These are phyloP conservation scores for Lepidium didymum DNA, from an alignment of 345 rosid species.

Conservation along the genomic window DNA sequence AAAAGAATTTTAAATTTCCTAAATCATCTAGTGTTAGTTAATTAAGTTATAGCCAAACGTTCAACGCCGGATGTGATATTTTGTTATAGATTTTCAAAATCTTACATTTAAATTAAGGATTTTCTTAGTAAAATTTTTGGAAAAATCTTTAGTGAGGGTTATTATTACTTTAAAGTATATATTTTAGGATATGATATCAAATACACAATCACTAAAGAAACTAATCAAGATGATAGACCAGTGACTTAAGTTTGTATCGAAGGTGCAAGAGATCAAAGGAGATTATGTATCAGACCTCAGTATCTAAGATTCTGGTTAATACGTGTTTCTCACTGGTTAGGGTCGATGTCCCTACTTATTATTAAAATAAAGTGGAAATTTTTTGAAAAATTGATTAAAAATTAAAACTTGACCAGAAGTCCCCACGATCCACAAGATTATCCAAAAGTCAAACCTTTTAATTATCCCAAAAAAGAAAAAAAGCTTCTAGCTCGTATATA, in stretches of 20 bases:
- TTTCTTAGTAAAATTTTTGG: neutral
- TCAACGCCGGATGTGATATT: neutral
- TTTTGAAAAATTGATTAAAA: neutral
- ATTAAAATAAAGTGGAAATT: no score
- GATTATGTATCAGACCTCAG: no score
- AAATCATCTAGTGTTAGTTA: slow-evolving; percentile 2
- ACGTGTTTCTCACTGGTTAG: no score
- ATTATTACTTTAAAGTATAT: neutral
- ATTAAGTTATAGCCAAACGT: neutral
- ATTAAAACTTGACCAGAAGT: neutral
- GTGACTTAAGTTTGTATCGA: no score
- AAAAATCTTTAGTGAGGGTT: neutral
- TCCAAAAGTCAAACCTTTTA: slow-evolving; percentile 10
- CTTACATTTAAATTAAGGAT: neutral
- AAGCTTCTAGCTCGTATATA: neutral
- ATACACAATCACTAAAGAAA: no score
- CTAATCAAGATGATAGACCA: no score
- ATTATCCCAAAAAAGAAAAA: neutral
- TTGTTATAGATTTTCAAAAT: neutral
- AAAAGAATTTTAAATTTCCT: neutral
- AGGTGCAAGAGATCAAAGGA: no score
- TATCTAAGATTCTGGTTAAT: no score
- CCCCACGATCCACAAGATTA: slow-evolving; percentile 4
- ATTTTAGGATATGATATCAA: neutral
- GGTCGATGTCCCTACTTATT: no score